phyloP scores from a whole-genome alignment of 768 basidiomycete species.

The Pulveroboletus frians region DNA sequence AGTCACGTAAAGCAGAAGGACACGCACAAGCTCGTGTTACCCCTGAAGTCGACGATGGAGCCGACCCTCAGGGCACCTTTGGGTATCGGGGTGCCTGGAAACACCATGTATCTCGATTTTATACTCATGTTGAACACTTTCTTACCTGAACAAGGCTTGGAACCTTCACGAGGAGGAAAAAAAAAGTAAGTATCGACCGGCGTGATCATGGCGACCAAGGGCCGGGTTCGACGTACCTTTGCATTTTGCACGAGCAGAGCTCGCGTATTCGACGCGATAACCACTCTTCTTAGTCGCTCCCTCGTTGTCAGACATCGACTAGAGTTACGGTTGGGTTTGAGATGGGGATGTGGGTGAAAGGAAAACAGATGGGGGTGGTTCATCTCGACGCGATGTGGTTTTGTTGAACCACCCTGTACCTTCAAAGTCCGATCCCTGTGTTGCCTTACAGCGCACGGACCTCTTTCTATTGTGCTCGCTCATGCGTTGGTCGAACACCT shows the following conservation, averaged over 20 bases:
- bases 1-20: not conserved
- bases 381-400: conserved; percentile 37
- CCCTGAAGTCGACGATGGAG: conserved; percentile 66
- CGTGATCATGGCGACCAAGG: conserved; percentile 10
- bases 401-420: conserved; percentile 36
- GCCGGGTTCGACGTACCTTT: conserved; percentile 49
- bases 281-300: conserved; percentile 37
- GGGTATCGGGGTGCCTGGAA: conserved; percentile 57
- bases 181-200: conserved; percentile 15
- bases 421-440: conserved; percentile 35
- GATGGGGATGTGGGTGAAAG: conserved; percentile 25
- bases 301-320: conserved; percentile 33
- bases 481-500: conserved; percentile 18
- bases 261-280: conserved; percentile 77
- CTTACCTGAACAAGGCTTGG: conserved; percentile 71
- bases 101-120: conserved; percentile 5
- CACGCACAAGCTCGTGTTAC: conserved; percentile 61
- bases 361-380: conserved; percentile 31
- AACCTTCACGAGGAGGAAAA: conserved; percentile 44
- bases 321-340: conserved; percentile 16
- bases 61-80: conserved; percentile 77
- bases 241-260: conserved; percentile 65
- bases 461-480: conserved; percentile 25
- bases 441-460: conserved; percentile 34
- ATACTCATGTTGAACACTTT: not conserved